Base-by-base conservation (phyloP, 2,329 filamentous ascomycete species). In the Aspergillus awamori region DNA sequence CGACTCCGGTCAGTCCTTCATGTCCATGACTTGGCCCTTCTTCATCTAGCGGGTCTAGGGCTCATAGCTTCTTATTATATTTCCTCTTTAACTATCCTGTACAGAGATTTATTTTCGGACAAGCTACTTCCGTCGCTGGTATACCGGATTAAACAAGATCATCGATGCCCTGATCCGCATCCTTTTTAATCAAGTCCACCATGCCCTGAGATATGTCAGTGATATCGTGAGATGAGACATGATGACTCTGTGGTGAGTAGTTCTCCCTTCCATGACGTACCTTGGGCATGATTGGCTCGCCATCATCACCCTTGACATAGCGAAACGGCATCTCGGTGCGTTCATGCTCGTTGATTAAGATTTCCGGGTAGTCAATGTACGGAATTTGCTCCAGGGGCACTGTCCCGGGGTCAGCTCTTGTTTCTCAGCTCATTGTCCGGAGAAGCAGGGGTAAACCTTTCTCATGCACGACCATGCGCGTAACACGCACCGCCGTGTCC, bases 291-390 rank as follows among this genome's bases (percentile, higher is more conserved):
- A 97, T 88, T 1, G 93, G 92, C 67, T 91, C 83, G 48, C 90
- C 92, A 59, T 91, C 82, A 10, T 86, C 80, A 55, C 85, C 88
- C 73, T 86, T 89, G 54, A 99, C 93, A 74, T 99, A 99, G 68
- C 95, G 91, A 78, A 99, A 99, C 0, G 95, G 95, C 95, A 99
- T 98, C 77, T 97, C 85, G 0, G 93, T 97, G 75, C 91, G 95
- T 80, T 99, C 95, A 72, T 96, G 89, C 74, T 95, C 89, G 75
- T 91, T 92, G 76, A 98, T 89, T 72, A 89, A 89, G 72, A 99
- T 85, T 73, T 98, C 94, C 0, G 95, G 95, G 72, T 91, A 88
- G 74, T 98, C 93, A 36, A 95, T 77, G 73, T 95, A 97, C 2
- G 87, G 83, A 36, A 99, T 89, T 66, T 93, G 82, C 59, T 90